Conservation (phyloP, 2,329 filamentous ascomycete species). For the Aspergillus sp. region DNA sequence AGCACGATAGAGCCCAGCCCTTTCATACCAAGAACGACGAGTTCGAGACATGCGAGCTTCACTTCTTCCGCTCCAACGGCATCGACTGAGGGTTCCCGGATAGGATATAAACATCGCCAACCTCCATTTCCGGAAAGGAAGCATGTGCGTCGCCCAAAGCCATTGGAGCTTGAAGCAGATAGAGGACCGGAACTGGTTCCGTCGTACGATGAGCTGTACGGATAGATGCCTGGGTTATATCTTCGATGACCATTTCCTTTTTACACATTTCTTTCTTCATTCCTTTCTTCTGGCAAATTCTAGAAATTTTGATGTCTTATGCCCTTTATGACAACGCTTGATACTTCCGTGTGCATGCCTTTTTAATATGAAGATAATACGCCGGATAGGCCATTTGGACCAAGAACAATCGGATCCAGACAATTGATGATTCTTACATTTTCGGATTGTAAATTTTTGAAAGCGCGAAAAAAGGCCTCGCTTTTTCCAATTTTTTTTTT, state of each 20-base stretch:
- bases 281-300: not conserved
- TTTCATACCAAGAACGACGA: slow-evolving; percentile 20
- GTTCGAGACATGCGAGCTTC: slow-evolving; percentile 28
- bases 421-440: no score
- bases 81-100: slow-evolving; percentile 21
- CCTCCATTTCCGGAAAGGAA: slow-evolving; percentile 17
- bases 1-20: slow-evolving; percentile 22
- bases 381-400: no score
- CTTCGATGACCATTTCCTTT: not conserved
- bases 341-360: no score
- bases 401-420: no score
- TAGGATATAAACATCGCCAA: slow-evolving; percentile 7
- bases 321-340: no score
- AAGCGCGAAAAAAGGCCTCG: no score
- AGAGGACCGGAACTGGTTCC: slow-evolving; percentile 27
- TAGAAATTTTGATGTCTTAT: no score
- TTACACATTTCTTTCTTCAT: slow-evolving; percentile 1
- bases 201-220: slow-evolving; percentile 35
- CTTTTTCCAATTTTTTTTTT: no score
- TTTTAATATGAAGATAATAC: no score
- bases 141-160: slow-evolving; percentile 11
- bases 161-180: slow-evolving; percentile 14
- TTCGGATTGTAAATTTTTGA: no score
- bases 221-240: slow-evolving; percentile 14
- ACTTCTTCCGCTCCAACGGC: slow-evolving; percentile 24